phyloP scores from a whole-genome alignment of 2,329 filamentous ascomycete genomes.

The Dothistroma pini region DNA sequence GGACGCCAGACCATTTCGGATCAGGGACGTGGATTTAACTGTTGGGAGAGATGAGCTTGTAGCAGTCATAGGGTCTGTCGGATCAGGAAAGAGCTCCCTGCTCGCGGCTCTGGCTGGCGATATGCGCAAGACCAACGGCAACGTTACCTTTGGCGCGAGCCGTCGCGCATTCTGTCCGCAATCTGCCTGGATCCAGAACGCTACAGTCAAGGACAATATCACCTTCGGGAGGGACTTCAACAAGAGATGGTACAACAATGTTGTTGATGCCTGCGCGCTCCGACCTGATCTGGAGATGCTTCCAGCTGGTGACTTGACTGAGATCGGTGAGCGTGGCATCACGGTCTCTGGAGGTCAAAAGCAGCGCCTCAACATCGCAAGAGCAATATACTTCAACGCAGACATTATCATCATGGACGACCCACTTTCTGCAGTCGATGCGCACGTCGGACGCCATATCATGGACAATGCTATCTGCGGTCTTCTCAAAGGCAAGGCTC shows the following conservation, averaged over 20 bases:
- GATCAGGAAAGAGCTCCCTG: constrained; percentile 85
- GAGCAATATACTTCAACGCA: constrained; percentile 64
- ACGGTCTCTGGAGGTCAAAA: constrained; percentile 95
- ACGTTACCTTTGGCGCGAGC: constrained; percentile 70
- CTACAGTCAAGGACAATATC: constrained; percentile 83
- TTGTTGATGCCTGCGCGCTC: constrained; percentile 83
- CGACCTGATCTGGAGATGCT: constrained; percentile 86
- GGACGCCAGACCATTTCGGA: constrained; percentile 65
- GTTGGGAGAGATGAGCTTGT: constrained; percentile 73
- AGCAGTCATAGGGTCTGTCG: constrained; percentile 84
- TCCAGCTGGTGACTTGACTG: constrained; percentile 81
- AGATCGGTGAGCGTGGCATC: constrained; percentile 93
- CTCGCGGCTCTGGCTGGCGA: constrained; percentile 87
- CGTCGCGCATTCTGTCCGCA: constrained; percentile 84
- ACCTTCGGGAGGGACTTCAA: constrained; percentile 76
- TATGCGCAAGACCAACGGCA: constrained; percentile 78
- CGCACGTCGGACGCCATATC: constrained; percentile 64
- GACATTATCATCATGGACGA: constrained; percentile 64
- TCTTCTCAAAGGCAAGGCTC: constrained; percentile 80
- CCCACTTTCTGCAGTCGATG: constrained; percentile 56
- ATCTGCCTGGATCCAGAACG: constrained; percentile 97
- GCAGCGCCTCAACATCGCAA: constrained; percentile 88
- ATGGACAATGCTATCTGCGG: constrained; percentile 94
- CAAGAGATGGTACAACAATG: constrained; percentile 72
- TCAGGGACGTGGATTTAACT: constrained; percentile 64